Conservation (phyloP, 371 early-diverging fungal species). For the Apophysomyces elegans region DNA sequence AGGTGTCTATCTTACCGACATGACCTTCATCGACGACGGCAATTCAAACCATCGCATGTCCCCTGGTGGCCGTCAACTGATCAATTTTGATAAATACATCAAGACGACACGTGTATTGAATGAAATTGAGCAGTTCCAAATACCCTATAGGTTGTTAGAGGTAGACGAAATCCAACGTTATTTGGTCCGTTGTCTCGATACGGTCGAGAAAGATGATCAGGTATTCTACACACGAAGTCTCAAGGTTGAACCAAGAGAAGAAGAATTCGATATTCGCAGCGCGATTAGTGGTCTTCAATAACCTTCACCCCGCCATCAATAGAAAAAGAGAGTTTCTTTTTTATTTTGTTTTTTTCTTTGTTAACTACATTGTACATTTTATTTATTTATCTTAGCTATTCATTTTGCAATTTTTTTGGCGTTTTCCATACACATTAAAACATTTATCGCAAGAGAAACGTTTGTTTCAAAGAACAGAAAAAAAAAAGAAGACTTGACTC, state of each 20-base stretch:
- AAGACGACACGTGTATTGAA: constrained; percentile 67
- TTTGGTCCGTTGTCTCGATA: constrained; percentile 35
- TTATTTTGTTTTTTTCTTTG: background rate
- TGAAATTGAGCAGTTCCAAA: constrained; percentile 83
- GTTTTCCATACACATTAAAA: background rate
- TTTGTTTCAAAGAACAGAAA: too few species aligned
- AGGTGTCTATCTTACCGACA: constrained; percentile 86
- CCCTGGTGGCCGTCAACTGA: constrained; percentile 45
- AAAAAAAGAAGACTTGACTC: too few species aligned
- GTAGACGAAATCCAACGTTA: constrained; percentile 61
- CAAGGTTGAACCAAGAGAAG: constrained; percentile 49
- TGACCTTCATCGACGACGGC: constrained; percentile 78
- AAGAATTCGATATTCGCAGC: constrained; percentile 21
- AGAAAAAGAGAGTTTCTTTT: background rate
- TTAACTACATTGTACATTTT: constrained; percentile 12
- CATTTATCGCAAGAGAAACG: background rate
- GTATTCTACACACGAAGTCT: constrained; percentile 47
- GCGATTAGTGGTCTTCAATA: background rate
- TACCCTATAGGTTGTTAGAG: constrained; percentile 63
- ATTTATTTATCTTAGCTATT: background rate
- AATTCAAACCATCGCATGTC: constrained; percentile 46
- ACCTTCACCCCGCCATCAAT: background rate
- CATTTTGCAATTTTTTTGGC: background rate
- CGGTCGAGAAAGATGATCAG: constrained; percentile 46
- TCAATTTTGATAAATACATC: constrained; percentile 86